Base-by-base conservation (phyloP, 108 stramenopile species). In the Nitzschia sp. region DNA sequence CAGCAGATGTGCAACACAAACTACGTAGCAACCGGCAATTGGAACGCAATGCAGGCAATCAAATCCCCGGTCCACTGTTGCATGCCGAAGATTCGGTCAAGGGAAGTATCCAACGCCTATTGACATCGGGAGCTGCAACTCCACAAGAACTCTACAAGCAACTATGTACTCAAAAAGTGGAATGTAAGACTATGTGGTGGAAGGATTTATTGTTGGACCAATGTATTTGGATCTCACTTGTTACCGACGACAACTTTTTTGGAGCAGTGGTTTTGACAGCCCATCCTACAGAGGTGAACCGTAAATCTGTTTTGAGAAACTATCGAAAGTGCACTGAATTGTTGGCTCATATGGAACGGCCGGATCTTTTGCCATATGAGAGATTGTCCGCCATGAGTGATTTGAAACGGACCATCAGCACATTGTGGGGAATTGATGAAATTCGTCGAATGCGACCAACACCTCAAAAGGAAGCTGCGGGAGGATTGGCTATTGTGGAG, bases 381-480 rank as follows among this genome's bases (percentile, higher is more conserved):
- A 65, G 71, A 42, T 65, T 75, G n/a, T 72, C 88, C 56, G 81
- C 83, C 11, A 74, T 83, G 62, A 67, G 69, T 24, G 75, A 80
- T 34, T 70, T 98, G 60, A 79, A 82, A 57, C 76, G 91, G 24
- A 83, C 86, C 54, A 85, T 93, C 70, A 72, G 81, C 46, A 73
- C 77, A 37, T 74, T 90, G 65, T 92, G 90, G 93, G 90, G 89
- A 42, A 76, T 85, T 42, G 93, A 98, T 71, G 94, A 98, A 81
- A 90, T 98, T 76, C 81, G 96, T 19, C 85, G 97, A 38, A 67
- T 65, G 40, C 96, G 96, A 67, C 97, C 97, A 11, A 94, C 94
- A 10, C 92, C 93, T 0, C 90, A 94, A 73, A 79, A 94, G 56
- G 97, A 98, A 71, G 97, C 97, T 8, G 82, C 89, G 0, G 93